These are phyloP conservation scores for Chrysosporium queenslandicum DNA, from an alignment of 2,329 filamentous ascomycete genomes.

Conservation along the genomic window DNA sequence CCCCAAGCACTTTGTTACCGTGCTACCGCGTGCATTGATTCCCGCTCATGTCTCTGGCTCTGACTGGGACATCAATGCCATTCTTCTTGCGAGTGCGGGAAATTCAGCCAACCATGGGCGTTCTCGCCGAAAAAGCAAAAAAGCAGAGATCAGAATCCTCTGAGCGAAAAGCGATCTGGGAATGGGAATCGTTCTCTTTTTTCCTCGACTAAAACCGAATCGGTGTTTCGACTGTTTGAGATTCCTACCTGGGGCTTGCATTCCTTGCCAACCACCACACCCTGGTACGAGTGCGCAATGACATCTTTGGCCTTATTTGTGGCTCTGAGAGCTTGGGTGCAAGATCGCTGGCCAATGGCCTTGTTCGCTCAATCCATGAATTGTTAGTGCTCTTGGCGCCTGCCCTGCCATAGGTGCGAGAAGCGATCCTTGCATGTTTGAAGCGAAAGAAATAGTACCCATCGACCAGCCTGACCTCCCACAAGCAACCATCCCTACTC, in stretches of 20 bases:
- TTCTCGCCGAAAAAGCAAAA: neutral
- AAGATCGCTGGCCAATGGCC: conserved; percentile 4
- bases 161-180: neutral
- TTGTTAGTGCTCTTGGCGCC: neutral
- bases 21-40: conserved; percentile 6
- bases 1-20: neutral
- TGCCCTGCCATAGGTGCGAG: conserved; percentile 6
- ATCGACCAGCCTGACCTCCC: neutral
- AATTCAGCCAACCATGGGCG: neutral
- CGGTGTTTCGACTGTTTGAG: conserved; percentile 11
- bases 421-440: conserved; percentile 9
- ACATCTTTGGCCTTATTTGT: conserved; percentile 13
- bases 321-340: conserved; percentile 11
- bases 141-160: neutral
- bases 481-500: conserved; percentile 4
- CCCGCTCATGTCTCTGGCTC: neutral
- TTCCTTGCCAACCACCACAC: conserved; percentile 7
- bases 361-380: neutral
- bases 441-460: neutral
- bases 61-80: neutral
- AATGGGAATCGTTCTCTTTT: neutral
- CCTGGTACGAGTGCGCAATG: conserved; percentile 3
- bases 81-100: neutral
- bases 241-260: conserved; percentile 8
- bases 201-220: conserved; percentile 2